phyloP scores from a whole-genome alignment of 176 grass and related monocot species.

The Lolium perenne region DNA sequence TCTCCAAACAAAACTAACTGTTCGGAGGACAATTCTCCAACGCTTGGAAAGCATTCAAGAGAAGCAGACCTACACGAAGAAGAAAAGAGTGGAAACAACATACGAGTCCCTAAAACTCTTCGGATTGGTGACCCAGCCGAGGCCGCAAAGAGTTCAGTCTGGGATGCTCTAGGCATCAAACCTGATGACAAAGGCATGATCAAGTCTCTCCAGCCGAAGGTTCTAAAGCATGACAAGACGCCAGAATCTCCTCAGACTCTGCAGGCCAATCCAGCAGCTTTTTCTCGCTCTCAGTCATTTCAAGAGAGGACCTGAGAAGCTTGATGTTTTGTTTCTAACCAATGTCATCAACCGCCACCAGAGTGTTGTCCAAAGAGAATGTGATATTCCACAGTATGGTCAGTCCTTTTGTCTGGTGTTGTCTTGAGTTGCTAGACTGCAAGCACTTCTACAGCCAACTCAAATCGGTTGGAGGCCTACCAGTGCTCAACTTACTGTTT shows the following conservation, averaged over 20 bases:
- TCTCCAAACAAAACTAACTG: conserved; percentile 45
- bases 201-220: conserved; percentile 56
- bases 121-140: conserved; percentile 65
- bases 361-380: not conserved
- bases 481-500: conserved; percentile 17
- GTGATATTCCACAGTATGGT: conserved; percentile 9
- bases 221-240: conserved; percentile 33
- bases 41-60: conserved; percentile 77
- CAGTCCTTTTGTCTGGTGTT: not conserved
- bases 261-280: conserved; percentile 70
- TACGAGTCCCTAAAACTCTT: conserved; percentile 78
- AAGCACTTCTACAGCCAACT: conserved; percentile 21
- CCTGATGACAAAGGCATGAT: conserved; percentile 56
- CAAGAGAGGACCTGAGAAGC: conserved; percentile 70
- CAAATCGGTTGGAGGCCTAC: conserved; percentile 9
- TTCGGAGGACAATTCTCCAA: conserved; percentile 53
- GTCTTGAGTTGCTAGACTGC: conserved; percentile 6
- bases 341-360: conserved; percentile 2
- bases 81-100: conserved; percentile 52
- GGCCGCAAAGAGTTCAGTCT: conserved; percentile 79
- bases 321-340: conserved; percentile 19
- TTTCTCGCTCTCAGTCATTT: conserved; percentile 58
- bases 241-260: conserved; percentile 60
- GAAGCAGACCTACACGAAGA: conserved; percentile 55
- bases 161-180: conserved; percentile 79